Base-by-base conservation (phyloP, 768 basidiomycete genomes). In the Suillus clintonianus region DNA sequence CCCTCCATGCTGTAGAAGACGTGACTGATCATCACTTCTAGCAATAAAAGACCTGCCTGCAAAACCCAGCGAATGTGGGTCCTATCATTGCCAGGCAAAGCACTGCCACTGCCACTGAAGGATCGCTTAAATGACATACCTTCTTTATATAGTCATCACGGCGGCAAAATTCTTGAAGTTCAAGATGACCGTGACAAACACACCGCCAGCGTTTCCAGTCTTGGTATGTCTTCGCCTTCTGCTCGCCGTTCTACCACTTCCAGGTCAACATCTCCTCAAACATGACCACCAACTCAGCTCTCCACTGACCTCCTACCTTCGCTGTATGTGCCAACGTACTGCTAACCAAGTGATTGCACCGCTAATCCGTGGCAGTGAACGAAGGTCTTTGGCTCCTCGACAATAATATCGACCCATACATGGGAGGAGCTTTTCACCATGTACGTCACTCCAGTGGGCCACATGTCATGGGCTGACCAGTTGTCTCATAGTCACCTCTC, bases 351-450 rank as follows among this genome's bases (percentile, higher is more conserved):
- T 5, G 0, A 34, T 37, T 63, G 30, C 27, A 45, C 60, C 14
- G 37, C 61, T 68, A 65, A 34, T 62, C 59, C 45, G 51, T 70
- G 68, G 62, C 19, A 98, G 97, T 99, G 64, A 87, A 88, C 72
- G 97, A 98, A 77, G 96, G 95, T 19, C 82, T 97, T 5, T 94
- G 89, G 77, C 83, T 98, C 19, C 89, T 89, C 65, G 79, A 83
- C 47, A 80, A 91, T 77, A 88, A 86, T n/a, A 79, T 93, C 27
- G 86, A 95, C 72, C 95, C 95, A 36, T 98, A 97, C 68, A n/a
- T n/a, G n/a, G n/a, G n/a, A n/a, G n/a, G n/a, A n/a, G n/a, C n/a
- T n/a, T n/a, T n/a, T n/a, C n/a, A n/a, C n/a, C n/a, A n/a, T n/a
- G n/a, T n/a, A n/a, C n/a, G n/a, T n/a, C n/a, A n/a, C n/a, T n/a